Base-by-base conservation (phyloP, 257 asterid species). In the Nicotiana tabacum region DNA sequence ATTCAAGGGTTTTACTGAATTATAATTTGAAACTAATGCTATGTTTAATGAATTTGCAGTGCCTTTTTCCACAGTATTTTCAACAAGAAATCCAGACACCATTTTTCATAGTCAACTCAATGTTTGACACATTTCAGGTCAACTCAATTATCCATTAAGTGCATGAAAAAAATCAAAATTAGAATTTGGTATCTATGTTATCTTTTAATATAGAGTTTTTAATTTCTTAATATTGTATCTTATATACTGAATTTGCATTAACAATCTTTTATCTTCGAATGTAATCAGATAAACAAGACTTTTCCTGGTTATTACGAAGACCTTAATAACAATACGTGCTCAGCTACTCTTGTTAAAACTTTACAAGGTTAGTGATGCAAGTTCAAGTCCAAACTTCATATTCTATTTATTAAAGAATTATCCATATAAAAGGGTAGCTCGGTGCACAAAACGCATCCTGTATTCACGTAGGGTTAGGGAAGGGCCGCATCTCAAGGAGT, bases 111-210 rank as follows among this genome's bases (percentile, higher is more conserved):
- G 80, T 74, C 64, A 74, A 48, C 80, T 74, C 64, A 6, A 51
- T 74, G 80, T 74, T 74, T 51, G 80, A 74, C 58, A 48, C 80
- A 15, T 74, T 27, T 51, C 80, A 74, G 80, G 80, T 74, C 27
- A 48, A 48, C 3, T 27, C 15, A 15, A 48, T 6, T 46, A 13
- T 46, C 60, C 39, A 46, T 72, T n/a, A 72, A 48, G 3, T 72
- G 18, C 39, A 6, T 24, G 1, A 43, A 1, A 39, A 39, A 6
- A 24, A 5, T 12, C 13, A 46, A 46, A 39, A 37, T 5, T 37
- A n/a, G 33, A 68, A 68, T 9, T 18, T 68, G 56, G 17, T 67
- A 16, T 67, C 6, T 0, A 32, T 2, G 74, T 15, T 6, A 53
- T 53, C 3, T 35, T 7, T 7, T 35, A 16, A 17, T 1, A 67